These are phyloP conservation scores for Globisporangium uncinulatum DNA, from an alignment of 352 stramenopile genomes.

Conservation along the genomic window DNA sequence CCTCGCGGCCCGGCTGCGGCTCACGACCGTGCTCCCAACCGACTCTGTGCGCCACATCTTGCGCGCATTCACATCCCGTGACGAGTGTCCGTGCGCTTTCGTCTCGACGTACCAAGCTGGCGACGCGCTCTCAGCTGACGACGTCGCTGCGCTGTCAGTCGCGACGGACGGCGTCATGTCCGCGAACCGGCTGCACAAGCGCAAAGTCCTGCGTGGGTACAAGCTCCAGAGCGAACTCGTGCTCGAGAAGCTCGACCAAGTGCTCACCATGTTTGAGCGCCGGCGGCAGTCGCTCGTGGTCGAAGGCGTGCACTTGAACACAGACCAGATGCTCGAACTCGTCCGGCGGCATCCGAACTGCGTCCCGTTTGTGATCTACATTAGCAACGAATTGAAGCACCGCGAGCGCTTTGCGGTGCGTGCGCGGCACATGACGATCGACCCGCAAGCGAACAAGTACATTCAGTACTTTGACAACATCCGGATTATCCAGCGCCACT, in stretches of 20 bases:
- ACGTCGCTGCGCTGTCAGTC: constrained; percentile 40
- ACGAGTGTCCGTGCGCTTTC: constrained; percentile 75
- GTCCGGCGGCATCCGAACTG: constrained; percentile 79
- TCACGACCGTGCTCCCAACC: constrained; percentile 81
- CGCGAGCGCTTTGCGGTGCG: constrained; percentile 81
- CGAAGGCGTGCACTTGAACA: constrained; percentile 84
- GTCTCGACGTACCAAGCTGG: constrained; percentile 87
- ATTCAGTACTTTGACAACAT: constrained; percentile 91
- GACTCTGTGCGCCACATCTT: constrained; percentile 84
- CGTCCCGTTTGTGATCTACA: constrained; percentile 87
- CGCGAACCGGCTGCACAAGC: constrained; percentile 69
- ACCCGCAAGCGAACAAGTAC: constrained; percentile 88
- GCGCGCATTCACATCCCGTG: constrained; percentile 74
- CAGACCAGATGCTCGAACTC: constrained; percentile 71
- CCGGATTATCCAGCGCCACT: constrained; percentile 81
- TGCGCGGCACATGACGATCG: constrained; percentile 84
- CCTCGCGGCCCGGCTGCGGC: constrained; percentile 59
- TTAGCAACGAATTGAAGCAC: constrained; percentile 87
- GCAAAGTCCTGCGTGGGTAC: constrained; percentile 77
- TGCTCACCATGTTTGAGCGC: constrained; percentile 83
- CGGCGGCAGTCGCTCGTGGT: constrained; percentile 81
- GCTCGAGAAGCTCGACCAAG: constrained; percentile 75
- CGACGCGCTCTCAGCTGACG: constrained; percentile 47
- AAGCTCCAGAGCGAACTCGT: constrained; percentile 78
- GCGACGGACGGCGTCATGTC: constrained; percentile 47